phyloP scores from a whole-genome alignment of 139 green algal species.

The Spirogloea muscicola region DNA sequence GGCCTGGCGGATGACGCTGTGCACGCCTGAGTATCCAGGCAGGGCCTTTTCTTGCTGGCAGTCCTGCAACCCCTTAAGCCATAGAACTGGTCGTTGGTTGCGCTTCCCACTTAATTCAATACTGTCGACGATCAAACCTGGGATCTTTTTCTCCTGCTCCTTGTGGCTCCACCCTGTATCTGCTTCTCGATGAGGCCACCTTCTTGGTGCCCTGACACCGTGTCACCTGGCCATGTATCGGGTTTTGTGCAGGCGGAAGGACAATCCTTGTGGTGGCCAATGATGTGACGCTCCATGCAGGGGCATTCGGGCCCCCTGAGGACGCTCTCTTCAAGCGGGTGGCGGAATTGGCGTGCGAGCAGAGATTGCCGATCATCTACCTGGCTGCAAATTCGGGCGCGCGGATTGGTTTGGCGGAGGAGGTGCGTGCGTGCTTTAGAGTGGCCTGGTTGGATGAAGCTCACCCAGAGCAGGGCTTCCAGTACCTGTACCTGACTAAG shows the following conservation, averaged over 20 bases:
- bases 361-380: slow-evolving; percentile 88
- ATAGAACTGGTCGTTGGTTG: too few species aligned
- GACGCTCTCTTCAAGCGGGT: slow-evolving; percentile 86
- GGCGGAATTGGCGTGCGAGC: slow-evolving; percentile 68
- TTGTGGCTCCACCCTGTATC: too few species aligned
- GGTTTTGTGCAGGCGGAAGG: slow-evolving; percentile 55
- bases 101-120: too few species aligned
- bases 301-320: slow-evolving; percentile 85
- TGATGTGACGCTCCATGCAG: slow-evolving; percentile 88
- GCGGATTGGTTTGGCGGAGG: slow-evolving; percentile 83
- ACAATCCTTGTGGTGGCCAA: slow-evolving; percentile 88
- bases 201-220: too few species aligned
- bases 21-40: slow-evolving; percentile 81
- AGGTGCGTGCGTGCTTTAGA: slow-evolving; percentile 60
- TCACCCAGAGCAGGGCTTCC: slow-evolving; percentile 75
- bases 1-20: slow-evolving; percentile 78
- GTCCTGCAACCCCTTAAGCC: too few species aligned
- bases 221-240: too few species aligned
- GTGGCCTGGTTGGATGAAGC: slow-evolving; percentile 71
- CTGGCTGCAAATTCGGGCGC: slow-evolving; percentile 91
- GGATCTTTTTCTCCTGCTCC: too few species aligned
- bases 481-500: slow-evolving; percentile 87
- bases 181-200: too few species aligned
- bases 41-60: too few species aligned
- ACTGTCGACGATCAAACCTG: too few species aligned